phyloP scores from a whole-genome alignment of 2,329 filamentous ascomycete species.

The Aspergillus fischeri region DNA sequence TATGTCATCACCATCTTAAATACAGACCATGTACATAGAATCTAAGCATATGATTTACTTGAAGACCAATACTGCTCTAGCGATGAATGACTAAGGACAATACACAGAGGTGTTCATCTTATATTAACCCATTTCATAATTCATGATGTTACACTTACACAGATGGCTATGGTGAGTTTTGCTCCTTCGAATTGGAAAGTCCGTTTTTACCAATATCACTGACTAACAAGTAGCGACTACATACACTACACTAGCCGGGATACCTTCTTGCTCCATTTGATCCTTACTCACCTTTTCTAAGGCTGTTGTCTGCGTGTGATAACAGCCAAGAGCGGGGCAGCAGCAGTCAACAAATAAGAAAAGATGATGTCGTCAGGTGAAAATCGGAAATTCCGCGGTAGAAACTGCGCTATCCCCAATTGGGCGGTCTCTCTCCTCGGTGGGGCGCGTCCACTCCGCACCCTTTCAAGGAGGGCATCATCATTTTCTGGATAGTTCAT shows the following conservation, averaged over 20 bases:
- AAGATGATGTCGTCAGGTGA: slow-evolving; percentile 4
- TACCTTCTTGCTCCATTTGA: neutral
- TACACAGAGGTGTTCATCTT: too few relatives aligned
- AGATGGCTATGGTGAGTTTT: too few relatives aligned
- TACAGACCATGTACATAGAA: neutral
- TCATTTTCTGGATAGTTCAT: slow-evolving; percentile 19
- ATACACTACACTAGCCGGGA: too few relatives aligned
- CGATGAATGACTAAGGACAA: too few relatives aligned
- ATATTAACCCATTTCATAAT: too few relatives aligned
- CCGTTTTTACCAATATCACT: too few relatives aligned
- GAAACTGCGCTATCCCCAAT: neutral
- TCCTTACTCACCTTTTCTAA: neutral
- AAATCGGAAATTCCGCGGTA: neutral
- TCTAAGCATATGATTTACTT: neutral
- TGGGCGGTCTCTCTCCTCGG: neutral
- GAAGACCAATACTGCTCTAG: neutral
- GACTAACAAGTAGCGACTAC: too few relatives aligned
- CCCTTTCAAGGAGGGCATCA: slow-evolving; percentile 12
- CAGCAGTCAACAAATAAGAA: neutral
- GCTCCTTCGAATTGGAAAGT: too few relatives aligned
- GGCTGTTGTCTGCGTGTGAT: neutral
- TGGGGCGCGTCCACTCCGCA: slow-evolving; percentile 16
- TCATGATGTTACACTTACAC: too few relatives aligned
- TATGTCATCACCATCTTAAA: too few relatives aligned
- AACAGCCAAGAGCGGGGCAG: slow-evolving; percentile 8